Base-by-base conservation (phyloP, 2,329 filamentous ascomycete genomes). In the Paraphaeosphaeria sporulosa region DNA sequence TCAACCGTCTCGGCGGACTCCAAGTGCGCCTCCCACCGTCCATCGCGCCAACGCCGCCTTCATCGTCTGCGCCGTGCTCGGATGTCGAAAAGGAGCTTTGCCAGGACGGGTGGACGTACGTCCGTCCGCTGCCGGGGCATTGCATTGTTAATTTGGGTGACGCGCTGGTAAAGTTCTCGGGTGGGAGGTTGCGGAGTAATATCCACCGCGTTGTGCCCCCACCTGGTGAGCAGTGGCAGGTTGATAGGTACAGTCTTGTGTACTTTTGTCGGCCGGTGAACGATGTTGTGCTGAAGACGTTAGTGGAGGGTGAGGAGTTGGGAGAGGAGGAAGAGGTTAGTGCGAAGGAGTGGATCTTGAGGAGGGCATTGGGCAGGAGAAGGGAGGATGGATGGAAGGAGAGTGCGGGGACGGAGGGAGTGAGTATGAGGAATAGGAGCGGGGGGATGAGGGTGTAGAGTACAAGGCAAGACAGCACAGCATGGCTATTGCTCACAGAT, bases 1-100 rank as follows among this genome's bases (percentile, higher is more conserved):
- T 87, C 72, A 87, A 86, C 71, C 79, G 83, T 0, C 70, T 87
- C 2, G 85, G 85, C 0, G 85, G 85, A 0, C 75, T 87, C 8
- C 85, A 87, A 66, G 81, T 87, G 3, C 75, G 83, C 3, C 78
- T 81, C 0, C 83, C 83, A 0, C 72, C 73, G 0, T 64, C 66
- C 4, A 75, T 74, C 23, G 8, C 47, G 0, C 44, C 59, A 2
- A 40, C 46, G 3, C 12, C 44, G n/a, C 58, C 63, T 5, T 60
- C 52, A 2, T n/a, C 48, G 4, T 32, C 43, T 0, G 46, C 44
- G 1, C 57, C 47, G 2, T 47, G 56, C n/a, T n/a, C 12, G 3
- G 48, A 52, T 0, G 49, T 54, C 2, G 68, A 72, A 38, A 49
- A 56, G 2, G 55, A 44, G 1, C 66, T 73, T 0, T 70, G 66